Evolutionary conservation across 1,284 basidiomycete genomes (phyloP), one percentile per base, ranked within the genome.

Genomic region (Spongiforma sp.): DNA sequence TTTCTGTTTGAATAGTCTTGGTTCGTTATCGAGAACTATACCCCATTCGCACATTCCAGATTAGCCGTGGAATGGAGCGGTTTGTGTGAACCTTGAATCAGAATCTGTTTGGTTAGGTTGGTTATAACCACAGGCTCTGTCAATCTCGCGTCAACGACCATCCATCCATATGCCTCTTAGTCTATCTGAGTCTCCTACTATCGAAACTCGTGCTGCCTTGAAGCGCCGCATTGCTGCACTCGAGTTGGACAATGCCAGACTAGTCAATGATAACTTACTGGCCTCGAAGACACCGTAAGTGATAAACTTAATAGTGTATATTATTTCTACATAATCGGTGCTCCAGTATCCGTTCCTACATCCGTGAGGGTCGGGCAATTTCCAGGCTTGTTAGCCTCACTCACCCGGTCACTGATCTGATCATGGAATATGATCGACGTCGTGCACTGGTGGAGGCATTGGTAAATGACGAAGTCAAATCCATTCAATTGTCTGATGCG

Each of bases 311-410:
- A 41, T 28, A 46, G 41, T 46, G 21, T 14, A 50, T 28, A 11
- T 28, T 50, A 50, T 50, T 50, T 30, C 33, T n/a, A n/a, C 21
- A 24, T 7, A 7, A 26, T 30, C 28, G 19, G 8, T 30, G 14
- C 30, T 21, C 32, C n/a, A 66, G 61, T 2, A 1, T 39, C 12
- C 56, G 59, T 32, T 58, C 58, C 28, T 58, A 59, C 21, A 5
- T 56, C 2, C 11, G 39, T 6, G 46, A 69, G 43, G 63, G 69
- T 9, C 54, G 54, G 8, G 59, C 15, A 5, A 69, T 70, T 21
- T 17, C 39, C 17, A 24, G 61, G 41, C 65, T 70, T 1, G 63
- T 70, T 0, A 50, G 36, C 26, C 62, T 70, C 1, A 8, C 26
- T 0, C 56, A 66, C 7, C 57, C 37, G 9, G 19, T 70, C 10